Evolutionary conservation across 768 basidiomycete genomes (phyloP), one percentile per base, ranked within the genome.

Genomic region (Antrodiella citrinella): DNA sequence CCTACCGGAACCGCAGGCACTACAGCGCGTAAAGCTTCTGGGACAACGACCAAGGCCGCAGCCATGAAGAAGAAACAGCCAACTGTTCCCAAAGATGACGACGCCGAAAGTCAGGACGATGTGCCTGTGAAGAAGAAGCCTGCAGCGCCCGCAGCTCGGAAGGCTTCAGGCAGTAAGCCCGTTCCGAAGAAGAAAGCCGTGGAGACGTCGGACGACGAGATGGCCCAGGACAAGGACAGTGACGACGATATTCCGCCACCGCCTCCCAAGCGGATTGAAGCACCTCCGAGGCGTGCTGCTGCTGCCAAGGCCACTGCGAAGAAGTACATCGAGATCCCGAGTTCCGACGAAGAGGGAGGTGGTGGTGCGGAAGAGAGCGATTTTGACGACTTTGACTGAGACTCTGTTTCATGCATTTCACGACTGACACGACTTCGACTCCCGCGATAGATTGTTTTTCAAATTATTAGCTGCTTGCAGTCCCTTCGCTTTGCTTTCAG

Each of bases 231-330:
- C 30, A 35, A 35, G 30, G 30, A 35, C 15, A 35, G 30, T 38
- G 75, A 73, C 10, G 57, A 51, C n/a, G 69, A 71, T 42, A 58
- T 64, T 26, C 56, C 69, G 15, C 72, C 74, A 1, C 66, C 67
- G 20, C 68, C 68, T 4, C 74, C 74, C 40, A 51, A 67, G 23
- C 75, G 75, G 2, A 57, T 64, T 10, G 60, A 66, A 18, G 68
- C 70, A 20, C 72, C 76, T n/a, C n/a, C n/a, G 11, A 69, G 69
- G 48, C 75, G 82, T 21, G 70, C 76, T n/a, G 74, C 73, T 10
- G 62, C 73, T 43, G 7, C 41, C n/a, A 43, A 43, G 50, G 71
- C 67, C 7, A 68, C 70, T 40, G 59, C 72, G 48, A 82, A 80
- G 72, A 80, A 81, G 55, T 65, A 65, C 43, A 57, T 65, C 40